These are phyloP conservation scores for Wickerhamiella vanderwaltii DNA, from an alignment of 805 yeast species.

Conservation along the genomic window DNA sequence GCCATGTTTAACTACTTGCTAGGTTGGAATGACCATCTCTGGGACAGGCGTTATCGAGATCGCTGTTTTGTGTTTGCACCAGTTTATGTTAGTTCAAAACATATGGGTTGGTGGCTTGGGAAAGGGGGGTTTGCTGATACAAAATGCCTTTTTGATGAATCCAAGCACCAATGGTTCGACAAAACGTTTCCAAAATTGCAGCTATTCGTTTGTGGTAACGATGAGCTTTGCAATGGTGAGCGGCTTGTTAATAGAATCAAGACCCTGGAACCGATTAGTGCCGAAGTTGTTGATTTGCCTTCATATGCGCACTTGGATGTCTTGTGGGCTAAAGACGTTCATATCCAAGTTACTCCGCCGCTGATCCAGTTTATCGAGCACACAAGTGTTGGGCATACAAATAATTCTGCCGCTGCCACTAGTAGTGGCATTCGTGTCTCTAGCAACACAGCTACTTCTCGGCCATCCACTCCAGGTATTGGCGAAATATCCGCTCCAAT, in stretches of 20 bases:
- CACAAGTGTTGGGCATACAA: too few species aligned
- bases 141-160: conserved; percentile 43
- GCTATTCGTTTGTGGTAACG: conserved; percentile 60
- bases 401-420: background rate
- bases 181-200: conserved; percentile 45
- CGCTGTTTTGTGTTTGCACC: conserved; percentile 81
- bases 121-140: conserved; percentile 38
- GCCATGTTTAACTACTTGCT: conserved; percentile 77
- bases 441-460: background rate
- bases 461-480: background rate
- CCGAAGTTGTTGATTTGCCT: conserved; percentile 35
- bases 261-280: conserved; percentile 35
- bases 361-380: conserved; percentile 22
- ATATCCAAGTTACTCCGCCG: conserved; percentile 48
- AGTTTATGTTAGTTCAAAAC: conserved; percentile 60
- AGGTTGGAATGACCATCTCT: conserved; percentile 72
- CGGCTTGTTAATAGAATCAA: conserved; percentile 53
- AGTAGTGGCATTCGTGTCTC: too few species aligned
- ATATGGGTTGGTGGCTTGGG: conserved; percentile 91
- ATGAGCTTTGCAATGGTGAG: conserved; percentile 66
- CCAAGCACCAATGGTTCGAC: conserved; percentile 31
- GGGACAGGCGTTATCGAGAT: conserved; percentile 56
- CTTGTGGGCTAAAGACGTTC: conserved; percentile 77
- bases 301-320: conserved; percentile 82
- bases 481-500: too few species aligned